A percentile compares a stretch with the other conserved stretches of the same genome.
phyloP scores from a whole-genome alignment of 2,329 filamentous ascomycete genomes.

The Whalleya microplaca region DNA sequence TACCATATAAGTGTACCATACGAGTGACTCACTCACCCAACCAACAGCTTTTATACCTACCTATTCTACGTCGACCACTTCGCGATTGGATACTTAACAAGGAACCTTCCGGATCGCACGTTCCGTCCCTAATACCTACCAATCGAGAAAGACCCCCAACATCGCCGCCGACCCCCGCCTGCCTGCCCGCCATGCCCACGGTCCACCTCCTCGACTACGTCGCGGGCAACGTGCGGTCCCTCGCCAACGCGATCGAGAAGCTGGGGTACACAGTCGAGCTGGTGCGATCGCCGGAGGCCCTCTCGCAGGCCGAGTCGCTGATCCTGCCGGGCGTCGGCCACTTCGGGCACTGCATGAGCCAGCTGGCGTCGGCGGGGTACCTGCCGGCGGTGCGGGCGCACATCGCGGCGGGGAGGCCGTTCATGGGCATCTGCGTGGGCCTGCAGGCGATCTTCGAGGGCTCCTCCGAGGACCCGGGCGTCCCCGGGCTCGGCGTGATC shows the following conservation, averaged over 20 bases:
- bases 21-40: background rate
- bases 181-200: constrained; percentile 66
- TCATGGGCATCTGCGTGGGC: constrained; percentile 97
- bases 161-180: background rate
- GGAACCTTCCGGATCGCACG: background rate
- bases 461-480: constrained; percentile 75
- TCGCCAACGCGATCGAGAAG: constrained; percentile 97
- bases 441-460: constrained; percentile 87
- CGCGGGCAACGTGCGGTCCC: constrained; percentile 91
- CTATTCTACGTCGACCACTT: background rate
- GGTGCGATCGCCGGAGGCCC: constrained; percentile 83
- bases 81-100: background rate
- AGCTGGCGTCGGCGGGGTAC: constrained; percentile 82
- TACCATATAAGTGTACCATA: background rate
- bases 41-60: background rate
- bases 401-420: constrained; percentile 89
- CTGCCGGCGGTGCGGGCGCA: constrained; percentile 80
- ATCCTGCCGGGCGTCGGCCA: constrained; percentile 97
- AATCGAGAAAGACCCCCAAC: background rate
- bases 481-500: constrained; percentile 77
- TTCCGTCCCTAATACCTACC: background rate
- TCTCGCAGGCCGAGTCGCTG: constrained; percentile 86
- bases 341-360: constrained; percentile 92
- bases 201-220: constrained; percentile 87
- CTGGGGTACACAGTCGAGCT: constrained; percentile 92